These are phyloP conservation scores for Colletotrichum higginsianum DNA, from an alignment of 2,329 filamentous ascomycete genomes.

Conservation along the genomic window DNA sequence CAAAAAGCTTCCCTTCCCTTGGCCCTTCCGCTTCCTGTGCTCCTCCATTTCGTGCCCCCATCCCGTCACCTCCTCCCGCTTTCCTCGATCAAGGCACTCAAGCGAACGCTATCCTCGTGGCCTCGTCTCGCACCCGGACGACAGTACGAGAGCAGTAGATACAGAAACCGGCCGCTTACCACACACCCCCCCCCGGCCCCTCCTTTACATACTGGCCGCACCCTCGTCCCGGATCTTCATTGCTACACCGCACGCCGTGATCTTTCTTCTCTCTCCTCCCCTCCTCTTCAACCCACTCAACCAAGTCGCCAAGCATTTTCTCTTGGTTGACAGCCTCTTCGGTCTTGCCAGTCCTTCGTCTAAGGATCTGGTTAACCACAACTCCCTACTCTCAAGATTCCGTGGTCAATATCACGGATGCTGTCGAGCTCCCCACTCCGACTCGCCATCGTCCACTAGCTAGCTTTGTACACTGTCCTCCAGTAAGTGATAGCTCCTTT, in stretches of 20 bases:
- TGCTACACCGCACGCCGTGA: conserved; percentile 31
- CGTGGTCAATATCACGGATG: conserved; percentile 13
- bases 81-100: conserved; percentile 19
- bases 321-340: conserved; percentile 3
- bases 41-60: conserved; percentile 31
- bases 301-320: not conserved
- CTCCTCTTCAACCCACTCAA: conserved; percentile 25
- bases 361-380: conserved; percentile 4
- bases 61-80: conserved; percentile 23
- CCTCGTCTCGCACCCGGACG: conserved; percentile 31
- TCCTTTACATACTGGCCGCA: conserved; percentile 26
- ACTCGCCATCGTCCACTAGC: conserved; percentile 30
- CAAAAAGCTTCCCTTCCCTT: conserved; percentile 44
- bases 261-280: conserved; percentile 17
- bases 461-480: conserved; percentile 22
- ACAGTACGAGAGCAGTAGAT: conserved; percentile 22
- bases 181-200: conserved; percentile 28
- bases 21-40: conserved; percentile 34
- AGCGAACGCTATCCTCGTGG: conserved; percentile 31
- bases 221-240: conserved; percentile 10
- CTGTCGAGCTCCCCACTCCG: conserved; percentile 30
- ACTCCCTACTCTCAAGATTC: conserved; percentile 1
- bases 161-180: conserved; percentile 31
- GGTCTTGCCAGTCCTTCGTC: not conserved
- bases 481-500: conserved; percentile 33